Evolutionary conservation across 116 monocot species (phyloP), one percentile per base, ranked within the genome.

Genomic region (Phalaenopsis hybrid): DNA sequence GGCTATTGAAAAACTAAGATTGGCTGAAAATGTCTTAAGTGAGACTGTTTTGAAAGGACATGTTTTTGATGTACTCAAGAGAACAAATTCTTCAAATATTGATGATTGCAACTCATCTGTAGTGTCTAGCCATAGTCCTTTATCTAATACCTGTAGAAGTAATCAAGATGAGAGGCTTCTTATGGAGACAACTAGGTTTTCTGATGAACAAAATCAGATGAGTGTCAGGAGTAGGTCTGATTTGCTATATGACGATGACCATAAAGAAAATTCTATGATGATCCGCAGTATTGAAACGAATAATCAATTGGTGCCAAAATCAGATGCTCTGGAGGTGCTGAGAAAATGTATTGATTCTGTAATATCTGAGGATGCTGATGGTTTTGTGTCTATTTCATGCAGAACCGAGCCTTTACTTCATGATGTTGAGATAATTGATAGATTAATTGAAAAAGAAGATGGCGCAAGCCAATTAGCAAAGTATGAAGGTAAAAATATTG

Each of bases 361-460:
- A 45, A 43, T 46, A 44, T 75, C 84, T 51, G 82, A 63, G 44
- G 87, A 82, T 18, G 78, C 88, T 74, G 93, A 87, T 84, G 86
- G 80, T 61, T 77, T 90, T 21, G 82, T 85, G 31, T 75, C 86
- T 76, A 83, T 84, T 83, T 77, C 84, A 78, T 81, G 90, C 48
- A 88, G 88, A 79, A 84, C 69, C 65, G 86, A 55, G 16, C 15
- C 55, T 55, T 55, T 55, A 15, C 13, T 55, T 55, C 55, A 52
- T 51, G 72, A 45, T 13, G 8, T 21, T 73, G 65, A 43, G 15
- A 13, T 74, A 13, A 33, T 17, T 8, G 34, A 77, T 77, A 50
- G 48, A 49, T 49, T 50, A 78, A 23, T 20, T 6, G 21, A 52
- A 23, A 16, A 44, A 55, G 51, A 11, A 51, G 55, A 55, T 55